Evolutionary conservation across 441 rosid species (phyloP), one percentile per base, ranked within the genome.

Genomic region (Corymbia calophylla): DNA sequence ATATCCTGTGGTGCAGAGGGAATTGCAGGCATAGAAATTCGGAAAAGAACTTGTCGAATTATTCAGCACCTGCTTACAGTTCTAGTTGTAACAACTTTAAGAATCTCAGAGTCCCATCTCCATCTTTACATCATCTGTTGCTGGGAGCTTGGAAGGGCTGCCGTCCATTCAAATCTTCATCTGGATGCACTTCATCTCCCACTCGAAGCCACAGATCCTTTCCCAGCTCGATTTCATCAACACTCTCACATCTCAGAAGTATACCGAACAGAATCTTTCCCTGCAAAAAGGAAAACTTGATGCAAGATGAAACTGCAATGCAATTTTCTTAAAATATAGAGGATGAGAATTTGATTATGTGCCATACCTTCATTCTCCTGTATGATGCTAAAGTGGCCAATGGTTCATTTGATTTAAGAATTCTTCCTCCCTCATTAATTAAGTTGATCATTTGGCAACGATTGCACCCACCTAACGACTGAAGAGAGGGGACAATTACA

Each of bases 391-490:
- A 92, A 48, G 99, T 95, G 84, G 95, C 91, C 91, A 97, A 91
- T 48, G 99, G 98, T 93, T 98, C 98, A 3, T 92, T 98, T 62
- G 99, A 94, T 92, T 93, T 97, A 91, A 87, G 93, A 88, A 95
- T 96, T 92, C 90, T 93, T 89, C 97, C 98, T 86, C 89, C 92
- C 91, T 94, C 92, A 56, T 90, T 92, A 85, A 86, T 90, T 87
- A 95, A 70, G 92, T 96, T 96, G 89, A 95, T 95, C 97, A 94
- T 95, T 90, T 98, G 98, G 94, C 99, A 97, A 53, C 99, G 96
- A 92, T 94, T 95, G 95, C 99, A 98, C 86, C 99, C 99, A 51
- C 99, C 99, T 91, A 96, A 88, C 9, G 97, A 96, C 99, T 98
- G 95, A 73, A 89, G 68, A 56, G 68, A 23, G 82, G 49, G 16